Percentiles rank a stretch among this genome's conserved stretches.
phyloP scores from a whole-genome alignment of 768 basidiomycete genomes.

The Leccinum rimulosum region DNA sequence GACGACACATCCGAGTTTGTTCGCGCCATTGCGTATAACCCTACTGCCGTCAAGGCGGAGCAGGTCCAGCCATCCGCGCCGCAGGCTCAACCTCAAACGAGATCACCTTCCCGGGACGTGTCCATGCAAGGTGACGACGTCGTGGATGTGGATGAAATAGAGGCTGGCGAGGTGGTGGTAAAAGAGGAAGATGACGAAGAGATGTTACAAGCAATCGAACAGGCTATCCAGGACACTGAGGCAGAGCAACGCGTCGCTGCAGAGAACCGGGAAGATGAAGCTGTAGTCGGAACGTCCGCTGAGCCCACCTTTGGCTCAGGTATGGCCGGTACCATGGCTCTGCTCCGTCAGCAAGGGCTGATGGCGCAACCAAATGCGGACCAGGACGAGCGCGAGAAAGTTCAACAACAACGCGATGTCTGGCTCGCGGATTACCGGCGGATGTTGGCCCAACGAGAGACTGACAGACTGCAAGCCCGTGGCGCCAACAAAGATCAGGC shows the following conservation, averaged over 20 bases:
- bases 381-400: conserved; percentile 70
- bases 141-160: conserved; percentile 60
- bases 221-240: conserved; percentile 62
- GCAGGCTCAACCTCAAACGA: conserved; percentile 30
- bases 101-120: conserved; percentile 49
- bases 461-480: conserved; percentile 72
- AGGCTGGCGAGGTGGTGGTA: conserved; percentile 76
- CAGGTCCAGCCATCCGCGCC: conserved; percentile 35
- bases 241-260: conserved; percentile 44
- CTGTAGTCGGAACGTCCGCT: conserved; percentile 56
- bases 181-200: conserved; percentile 80
- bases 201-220: conserved; percentile 77
- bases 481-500: conserved; percentile 90
- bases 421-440: conserved; percentile 89
- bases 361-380: conserved; percentile 64
- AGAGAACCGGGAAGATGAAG: conserved; percentile 31
- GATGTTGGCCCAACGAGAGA: conserved; percentile 72
- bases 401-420: conserved; percentile 80
- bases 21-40: conserved; percentile 72
- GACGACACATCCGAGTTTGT: conserved; percentile 98
- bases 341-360: conserved; percentile 92
- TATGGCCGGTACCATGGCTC: conserved; percentile 83
- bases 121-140: conserved; percentile 62
- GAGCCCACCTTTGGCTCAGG: conserved; percentile 83
- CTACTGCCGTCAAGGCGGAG: conserved; percentile 51